Conservation (phyloP, 257 asterid genomes). For the Solanum chilense region DNA sequence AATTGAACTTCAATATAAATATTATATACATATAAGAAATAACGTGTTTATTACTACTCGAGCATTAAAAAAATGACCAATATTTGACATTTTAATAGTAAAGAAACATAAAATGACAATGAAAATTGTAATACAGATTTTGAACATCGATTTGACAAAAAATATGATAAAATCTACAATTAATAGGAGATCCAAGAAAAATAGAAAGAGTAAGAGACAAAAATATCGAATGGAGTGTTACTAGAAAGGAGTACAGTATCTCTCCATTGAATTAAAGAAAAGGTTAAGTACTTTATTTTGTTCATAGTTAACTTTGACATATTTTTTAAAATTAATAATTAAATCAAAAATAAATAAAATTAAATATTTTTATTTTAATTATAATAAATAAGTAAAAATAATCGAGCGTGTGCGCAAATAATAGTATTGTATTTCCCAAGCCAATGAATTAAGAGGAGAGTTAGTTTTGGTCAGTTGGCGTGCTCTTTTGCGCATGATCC, state of each 20-base stretch:
- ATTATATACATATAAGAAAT: too few relatives aligned
- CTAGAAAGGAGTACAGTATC: constrained; percentile 18
- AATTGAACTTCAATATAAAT: fast-evolving
- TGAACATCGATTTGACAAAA: too few relatives aligned
- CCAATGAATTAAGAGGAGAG: not conserved
- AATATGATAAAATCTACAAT: constrained; percentile 10
- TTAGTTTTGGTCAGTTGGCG: constrained; percentile 31
- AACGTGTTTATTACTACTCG: fast-evolving
- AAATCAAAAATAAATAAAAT: too few relatives aligned
- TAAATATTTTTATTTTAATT: not conserved
- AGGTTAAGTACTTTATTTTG: too few relatives aligned
- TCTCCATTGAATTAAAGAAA: too few relatives aligned
- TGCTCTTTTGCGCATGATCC: constrained; percentile 54
- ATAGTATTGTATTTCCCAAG: not conserved
- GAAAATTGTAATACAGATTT: fast-evolving
- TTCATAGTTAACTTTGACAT: not conserved
- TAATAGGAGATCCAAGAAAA: constrained; percentile 36
- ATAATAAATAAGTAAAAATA: not conserved
- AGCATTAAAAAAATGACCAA: not conserved
- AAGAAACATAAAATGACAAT: not conserved
- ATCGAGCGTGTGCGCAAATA: not conserved
- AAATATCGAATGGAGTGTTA: constrained; percentile 18
- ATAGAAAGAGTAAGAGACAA: constrained; percentile 31
- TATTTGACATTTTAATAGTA: not conserved
- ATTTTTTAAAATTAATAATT: too few relatives aligned